Evolutionary conservation across 257 asterid genomes (phyloP).

Genomic region (Nicotiana sylvestris): DNA sequence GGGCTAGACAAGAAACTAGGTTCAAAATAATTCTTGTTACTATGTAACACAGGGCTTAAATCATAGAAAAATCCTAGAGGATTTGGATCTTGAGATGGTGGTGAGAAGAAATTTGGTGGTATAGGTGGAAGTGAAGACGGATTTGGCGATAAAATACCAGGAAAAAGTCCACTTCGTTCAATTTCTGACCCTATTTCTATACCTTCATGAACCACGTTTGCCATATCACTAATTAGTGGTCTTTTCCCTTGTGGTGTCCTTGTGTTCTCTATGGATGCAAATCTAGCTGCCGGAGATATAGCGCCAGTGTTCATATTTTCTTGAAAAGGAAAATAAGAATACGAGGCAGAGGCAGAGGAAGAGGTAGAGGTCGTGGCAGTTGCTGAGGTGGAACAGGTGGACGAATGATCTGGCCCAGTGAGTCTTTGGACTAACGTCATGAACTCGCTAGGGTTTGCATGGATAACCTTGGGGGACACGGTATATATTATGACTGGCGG

Average conservation of each 20-base stretch:
- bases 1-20: constrained; percentile 54
- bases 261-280: constrained; percentile 64
- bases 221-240: constrained; percentile 18
- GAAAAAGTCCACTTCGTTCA: constrained; percentile 43
- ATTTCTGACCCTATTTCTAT: constrained; percentile 31
- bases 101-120: constrained; percentile 62
- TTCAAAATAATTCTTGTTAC: constrained; percentile 39
- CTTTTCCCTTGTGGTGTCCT: constrained; percentile 37
- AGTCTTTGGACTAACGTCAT: constrained; percentile 87
- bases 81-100: constrained; percentile 47
- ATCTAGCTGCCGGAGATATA: constrained; percentile 79
- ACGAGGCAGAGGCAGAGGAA: constrained; percentile 10
- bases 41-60: constrained; percentile 68
- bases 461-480: constrained; percentile 85
- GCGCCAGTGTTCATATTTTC: constrained; percentile 32
- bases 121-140: constrained; percentile 78
- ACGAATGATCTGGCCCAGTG: constrained; percentile 54
- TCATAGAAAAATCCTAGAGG: constrained; percentile 48
- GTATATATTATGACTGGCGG: constrained; percentile 91
- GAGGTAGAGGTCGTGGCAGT: background rate
- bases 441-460: constrained; percentile 97
- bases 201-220: constrained; percentile 25
- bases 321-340: constrained; percentile 20
- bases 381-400: constrained; percentile 20
- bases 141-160: constrained; percentile 79